Evolutionary conservation across 2,329 filamentous ascomycete species (phyloP).

Genomic region (Ophiostoma piceae): DNA sequence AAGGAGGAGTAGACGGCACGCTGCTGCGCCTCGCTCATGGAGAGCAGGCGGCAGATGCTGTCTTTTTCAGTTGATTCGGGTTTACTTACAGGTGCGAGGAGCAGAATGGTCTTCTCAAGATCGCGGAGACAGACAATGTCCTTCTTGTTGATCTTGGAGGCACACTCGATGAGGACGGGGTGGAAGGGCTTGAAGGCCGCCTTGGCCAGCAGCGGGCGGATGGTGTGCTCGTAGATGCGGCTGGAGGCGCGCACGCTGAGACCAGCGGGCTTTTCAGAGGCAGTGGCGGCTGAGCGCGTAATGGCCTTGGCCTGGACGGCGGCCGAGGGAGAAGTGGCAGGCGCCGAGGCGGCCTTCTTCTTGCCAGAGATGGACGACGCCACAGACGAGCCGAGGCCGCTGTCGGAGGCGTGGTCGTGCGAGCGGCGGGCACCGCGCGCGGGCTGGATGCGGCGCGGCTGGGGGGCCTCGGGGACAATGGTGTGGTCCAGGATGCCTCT

Average conservation of each 20-base stretch:
- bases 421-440: slow-evolving; percentile 48
- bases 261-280: slow-evolving; percentile 49
- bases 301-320: slow-evolving; percentile 49
- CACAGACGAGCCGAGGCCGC: slow-evolving; percentile 80
- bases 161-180: slow-evolving; percentile 70
- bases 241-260: slow-evolving; percentile 66
- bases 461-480: slow-evolving; percentile 41
- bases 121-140: slow-evolving; percentile 88
- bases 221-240: slow-evolving; percentile 73
- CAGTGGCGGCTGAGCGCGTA: slow-evolving; percentile 49
- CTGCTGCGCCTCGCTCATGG: slow-evolving; percentile 14
- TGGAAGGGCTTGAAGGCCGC: slow-evolving; percentile 72
- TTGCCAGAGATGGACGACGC: slow-evolving; percentile 54
- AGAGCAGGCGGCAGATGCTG: slow-evolving; percentile 14
- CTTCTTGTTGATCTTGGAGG: slow-evolving; percentile 72
- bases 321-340: slow-evolving; percentile 30
- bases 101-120: slow-evolving; percentile 87
- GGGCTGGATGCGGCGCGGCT: slow-evolving; percentile 30
- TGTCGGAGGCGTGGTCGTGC: slow-evolving; percentile 72
- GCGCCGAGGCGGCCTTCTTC: slow-evolving; percentile 34
- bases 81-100: slow-evolving; percentile 88
- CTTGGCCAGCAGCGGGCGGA: slow-evolving; percentile 72
- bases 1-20: slow-evolving; percentile 34
- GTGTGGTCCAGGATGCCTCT: slow-evolving; percentile 54
- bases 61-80: not conserved